Evolutionary conservation across 2,329 filamentous ascomycete genomes (phyloP).

Genomic region (Fusarium camptoceras): DNA sequence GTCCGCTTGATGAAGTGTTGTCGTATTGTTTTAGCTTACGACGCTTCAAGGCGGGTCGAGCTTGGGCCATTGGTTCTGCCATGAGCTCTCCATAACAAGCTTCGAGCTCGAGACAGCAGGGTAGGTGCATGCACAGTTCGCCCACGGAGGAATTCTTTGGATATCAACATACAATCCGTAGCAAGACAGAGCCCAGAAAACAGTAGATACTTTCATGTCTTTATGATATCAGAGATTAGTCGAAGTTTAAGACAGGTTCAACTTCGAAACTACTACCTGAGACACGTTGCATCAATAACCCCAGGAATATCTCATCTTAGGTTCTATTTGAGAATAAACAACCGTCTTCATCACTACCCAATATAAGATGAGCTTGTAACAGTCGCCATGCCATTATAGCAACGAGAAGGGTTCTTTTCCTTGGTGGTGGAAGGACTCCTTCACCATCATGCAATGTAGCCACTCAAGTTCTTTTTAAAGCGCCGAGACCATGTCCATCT

Average conservation of each 20-base stretch:
- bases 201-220: rapidly evolving
- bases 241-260: background rate
- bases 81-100: background rate
- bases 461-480: no score
- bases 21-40: slow-evolving; percentile 13
- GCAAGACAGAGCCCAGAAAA: background rate
- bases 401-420: no score
- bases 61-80: background rate
- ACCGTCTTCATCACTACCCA: background rate
- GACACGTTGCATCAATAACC: background rate
- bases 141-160: background rate
- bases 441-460: no score
- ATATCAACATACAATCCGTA: background rate
- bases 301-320: background rate
- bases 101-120: background rate
- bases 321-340: background rate
- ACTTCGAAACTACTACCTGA: background rate
- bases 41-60: slow-evolving; percentile 6
- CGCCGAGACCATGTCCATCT: background rate
- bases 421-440: no score
- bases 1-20: slow-evolving; percentile 8
- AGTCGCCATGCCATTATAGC: no score
- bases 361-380: no score
- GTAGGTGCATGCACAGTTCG: background rate
- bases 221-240: background rate